Evolutionary conservation across 2,329 filamentous ascomycete species (phyloP), one percentile per base, ranked within the genome.

Genomic region (Fusarium sp.): DNA sequence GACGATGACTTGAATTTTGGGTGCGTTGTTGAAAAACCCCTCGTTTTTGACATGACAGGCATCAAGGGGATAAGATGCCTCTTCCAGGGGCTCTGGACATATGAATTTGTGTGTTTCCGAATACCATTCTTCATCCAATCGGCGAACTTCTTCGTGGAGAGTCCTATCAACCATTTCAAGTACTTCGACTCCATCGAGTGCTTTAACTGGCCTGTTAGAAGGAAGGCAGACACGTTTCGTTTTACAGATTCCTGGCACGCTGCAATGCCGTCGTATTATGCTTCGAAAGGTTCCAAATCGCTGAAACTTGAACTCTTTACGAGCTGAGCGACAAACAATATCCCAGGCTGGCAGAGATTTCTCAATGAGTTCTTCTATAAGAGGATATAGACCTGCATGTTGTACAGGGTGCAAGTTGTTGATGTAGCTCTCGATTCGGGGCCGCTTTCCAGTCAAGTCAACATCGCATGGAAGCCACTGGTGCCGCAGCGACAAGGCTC

Each of bases 1-100:
- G 47, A 89, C 82, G 53, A 91, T 87, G 41, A 91, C 79, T 63
- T 91, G 89, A 0, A 90, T 76, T 5, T 75, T 75, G 4, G 71
- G 52, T 4, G 63, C 55, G 15, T 64, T 67, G 3, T 73, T 39
- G 41, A 77, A 76, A 63, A 79, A 81, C 3, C 21, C 35, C 11
- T 42, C 48, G 6, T 21, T 25, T 35, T 74, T 71, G 47, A 78
- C 65, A 13, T 75, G n/a, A 3, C 21, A 25, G 10, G 25, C 10
- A 5, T 25, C 7, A 25, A 25, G 25, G 25, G 25, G 25, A 9
- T 25, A 25, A 9, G 25, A 9, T 25, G 4, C 25, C 10, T 25
- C 25, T 25, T 25, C 25, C 25, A 25, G 8, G 25, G 25, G 25
- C 25, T 25, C 25, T 25, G 25, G 25, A 9, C 25, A 25, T 25